These are phyloP conservation scores for Quercus glauca DNA, from an alignment of 306 rosid genomes.

Conservation along the genomic window DNA sequence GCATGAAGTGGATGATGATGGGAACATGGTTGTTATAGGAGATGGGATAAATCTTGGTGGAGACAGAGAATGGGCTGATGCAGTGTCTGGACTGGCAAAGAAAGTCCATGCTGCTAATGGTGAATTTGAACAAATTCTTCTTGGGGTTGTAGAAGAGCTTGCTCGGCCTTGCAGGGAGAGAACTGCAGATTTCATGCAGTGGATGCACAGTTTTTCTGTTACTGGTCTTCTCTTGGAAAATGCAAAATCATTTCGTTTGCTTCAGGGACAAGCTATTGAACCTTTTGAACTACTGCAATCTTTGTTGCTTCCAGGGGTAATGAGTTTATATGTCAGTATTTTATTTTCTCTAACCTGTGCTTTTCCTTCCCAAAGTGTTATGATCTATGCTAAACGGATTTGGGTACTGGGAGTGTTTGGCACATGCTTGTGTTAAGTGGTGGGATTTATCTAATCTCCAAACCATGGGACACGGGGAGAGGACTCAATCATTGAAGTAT, in stretches of 20 bases:
- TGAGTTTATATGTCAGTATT: neutral
- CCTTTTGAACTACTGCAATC: conserved; percentile 68
- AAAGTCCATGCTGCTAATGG: conserved; percentile 83
- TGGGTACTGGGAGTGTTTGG: neutral
- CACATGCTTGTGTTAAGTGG: neutral
- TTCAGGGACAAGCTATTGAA: conserved; percentile 63
- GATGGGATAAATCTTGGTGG: conserved; percentile 96
- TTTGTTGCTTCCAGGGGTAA: conserved; percentile 89
- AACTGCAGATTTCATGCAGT: conserved; percentile 76
- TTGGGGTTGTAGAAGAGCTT: conserved; percentile 65
- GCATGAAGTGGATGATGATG: conserved; percentile 76
- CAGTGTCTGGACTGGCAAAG: conserved; percentile 64
- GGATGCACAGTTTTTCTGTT: conserved; percentile 91
- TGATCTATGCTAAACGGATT: neutral
- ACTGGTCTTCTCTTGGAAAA: conserved; percentile 74
- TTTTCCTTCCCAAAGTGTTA: neutral
- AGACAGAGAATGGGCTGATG: conserved; percentile 87
- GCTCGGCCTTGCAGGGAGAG: conserved; percentile 92
- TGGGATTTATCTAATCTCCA: neutral
- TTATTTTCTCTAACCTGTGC: neutral
- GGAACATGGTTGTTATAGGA: conserved; percentile 76
- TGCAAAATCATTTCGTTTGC: conserved; percentile 52
- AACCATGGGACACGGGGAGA: neutral
- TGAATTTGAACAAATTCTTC: conserved; percentile 81
- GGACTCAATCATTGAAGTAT: neutral